Evolutionary conservation across 495 filamentous ascomycete species (phyloP).

Genomic region (Aspergillus diversus): DNA sequence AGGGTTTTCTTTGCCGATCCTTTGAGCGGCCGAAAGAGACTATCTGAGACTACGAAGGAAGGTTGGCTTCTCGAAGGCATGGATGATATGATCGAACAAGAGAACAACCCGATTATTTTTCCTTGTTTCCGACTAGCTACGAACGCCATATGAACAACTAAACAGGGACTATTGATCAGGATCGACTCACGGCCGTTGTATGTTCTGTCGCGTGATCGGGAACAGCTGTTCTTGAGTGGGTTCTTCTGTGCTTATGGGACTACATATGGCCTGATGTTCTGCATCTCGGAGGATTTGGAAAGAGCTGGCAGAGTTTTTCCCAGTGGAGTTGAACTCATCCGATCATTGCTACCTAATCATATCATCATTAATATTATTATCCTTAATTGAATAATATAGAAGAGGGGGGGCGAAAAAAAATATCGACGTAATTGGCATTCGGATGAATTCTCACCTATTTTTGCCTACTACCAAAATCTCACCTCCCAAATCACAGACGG

Average conservation of each 20-base stretch:
- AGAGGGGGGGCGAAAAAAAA: neutral
- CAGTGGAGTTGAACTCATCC: neutral
- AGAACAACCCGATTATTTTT: no score
- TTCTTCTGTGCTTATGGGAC: neutral
- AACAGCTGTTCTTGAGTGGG: constrained; percentile 5
- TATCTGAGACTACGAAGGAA: neutral
- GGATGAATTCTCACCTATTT: neutral
- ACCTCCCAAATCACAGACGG: neutral
- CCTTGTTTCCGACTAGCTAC: neutral
- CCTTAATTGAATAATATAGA: neutral
- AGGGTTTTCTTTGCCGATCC: neutral
- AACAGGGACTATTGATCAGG: neutral
- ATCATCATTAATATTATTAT: neutral
- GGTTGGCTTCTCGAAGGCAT: neutral
- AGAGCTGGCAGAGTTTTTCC: neutral
- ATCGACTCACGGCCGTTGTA: neutral
- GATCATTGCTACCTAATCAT: neutral
- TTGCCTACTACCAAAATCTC: neutral
- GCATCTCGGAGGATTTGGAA: no score
- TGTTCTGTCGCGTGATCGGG: neutral
- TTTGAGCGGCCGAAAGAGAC: neutral
- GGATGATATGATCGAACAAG: neutral
- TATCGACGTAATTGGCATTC: neutral
- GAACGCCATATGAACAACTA: neutral
- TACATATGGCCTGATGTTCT: constrained; percentile 2